Conservation (phyloP, 148 eudicot genomes). For the Polygonum maritimum region DNA sequence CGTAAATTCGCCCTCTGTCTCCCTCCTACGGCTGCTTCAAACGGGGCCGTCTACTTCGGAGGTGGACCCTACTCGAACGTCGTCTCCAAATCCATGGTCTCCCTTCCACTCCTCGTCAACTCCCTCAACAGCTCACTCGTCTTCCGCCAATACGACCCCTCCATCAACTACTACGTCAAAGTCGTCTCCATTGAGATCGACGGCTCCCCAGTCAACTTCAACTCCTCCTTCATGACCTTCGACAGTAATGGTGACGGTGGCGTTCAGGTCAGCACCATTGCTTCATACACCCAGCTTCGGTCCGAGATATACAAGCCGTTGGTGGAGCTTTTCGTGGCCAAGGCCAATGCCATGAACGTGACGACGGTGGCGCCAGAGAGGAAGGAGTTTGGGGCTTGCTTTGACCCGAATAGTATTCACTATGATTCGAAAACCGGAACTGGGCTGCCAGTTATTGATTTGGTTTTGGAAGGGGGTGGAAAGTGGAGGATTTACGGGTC, state of each 20-base stretch:
- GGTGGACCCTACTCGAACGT: slow-evolving; percentile 28
- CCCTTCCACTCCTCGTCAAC: slow-evolving; percentile 20
- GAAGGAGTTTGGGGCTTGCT: slow-evolving; percentile 20
- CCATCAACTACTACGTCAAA: slow-evolving; percentile 19
- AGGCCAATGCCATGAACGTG: slow-evolving; percentile 2
- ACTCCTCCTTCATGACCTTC: slow-evolving; percentile 15
- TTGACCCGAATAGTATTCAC: slow-evolving; percentile 9
- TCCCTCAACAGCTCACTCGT: not conserved
- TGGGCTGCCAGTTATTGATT: slow-evolving; percentile 11
- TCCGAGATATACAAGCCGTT: slow-evolving; percentile 20
- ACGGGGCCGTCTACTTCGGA: slow-evolving; percentile 28
- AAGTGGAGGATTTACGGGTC: slow-evolving; percentile 43
- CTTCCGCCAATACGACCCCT: not conserved
- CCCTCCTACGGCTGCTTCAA: not conserved
- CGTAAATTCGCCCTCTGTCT: slow-evolving; percentile 22
- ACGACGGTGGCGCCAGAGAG: slow-evolving; percentile 10
- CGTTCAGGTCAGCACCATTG: slow-evolving; percentile 16
- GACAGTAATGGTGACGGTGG: slow-evolving; percentile 19
- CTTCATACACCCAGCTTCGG: slow-evolving; percentile 15
- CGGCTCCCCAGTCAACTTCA: slow-evolving; percentile 5
- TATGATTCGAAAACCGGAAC: slow-evolving; percentile 7
- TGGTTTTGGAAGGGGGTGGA: slow-evolving; percentile 20
- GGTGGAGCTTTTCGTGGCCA: slow-evolving; percentile 1
- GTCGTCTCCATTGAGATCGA: slow-evolving; percentile 15
- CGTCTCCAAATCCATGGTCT: slow-evolving; percentile 8